Conservation (phyloP, 2,329 filamentous ascomycete genomes). For the Scedosporium aurantiacum region DNA sequence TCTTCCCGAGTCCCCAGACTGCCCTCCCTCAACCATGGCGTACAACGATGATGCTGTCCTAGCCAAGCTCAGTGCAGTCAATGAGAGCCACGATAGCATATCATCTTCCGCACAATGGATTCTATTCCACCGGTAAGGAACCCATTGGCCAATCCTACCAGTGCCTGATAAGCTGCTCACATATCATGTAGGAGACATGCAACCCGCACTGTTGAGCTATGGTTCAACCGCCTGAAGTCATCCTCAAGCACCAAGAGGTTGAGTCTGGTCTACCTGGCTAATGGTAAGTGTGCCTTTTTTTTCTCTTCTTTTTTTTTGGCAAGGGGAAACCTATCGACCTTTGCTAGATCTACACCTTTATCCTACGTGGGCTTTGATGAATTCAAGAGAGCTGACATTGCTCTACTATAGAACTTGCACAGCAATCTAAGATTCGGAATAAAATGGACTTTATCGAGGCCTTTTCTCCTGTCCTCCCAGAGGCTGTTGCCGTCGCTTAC, state of each 20-base stretch:
- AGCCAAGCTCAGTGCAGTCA: constrained; percentile 87
- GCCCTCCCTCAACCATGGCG: constrained; percentile 49
- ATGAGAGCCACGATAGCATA: constrained; percentile 96
- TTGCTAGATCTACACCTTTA: constrained; percentile 1
- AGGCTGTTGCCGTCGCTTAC: constrained; percentile 83
- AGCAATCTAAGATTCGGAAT: constrained; percentile 85
- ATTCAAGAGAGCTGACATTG: not conserved
- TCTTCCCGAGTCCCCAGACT: not conserved
- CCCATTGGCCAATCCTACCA: no score
- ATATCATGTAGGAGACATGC: constrained; percentile 64
- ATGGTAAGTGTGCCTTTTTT: constrained; percentile 46
- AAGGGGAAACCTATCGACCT: no score
- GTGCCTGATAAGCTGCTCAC: not conserved
- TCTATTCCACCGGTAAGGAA: constrained; percentile 83
- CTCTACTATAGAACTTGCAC: constrained; percentile 63
- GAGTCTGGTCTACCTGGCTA: constrained; percentile 88
- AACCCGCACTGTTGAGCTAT: constrained; percentile 81
- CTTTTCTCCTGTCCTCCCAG: constrained; percentile 83
- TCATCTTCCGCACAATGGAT: constrained; percentile 97
- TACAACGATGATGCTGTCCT: constrained; percentile 93
- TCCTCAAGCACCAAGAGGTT: constrained; percentile 76
- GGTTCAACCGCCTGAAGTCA: constrained; percentile 83
- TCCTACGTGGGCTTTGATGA: constrained; percentile 5
- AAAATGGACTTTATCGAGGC: constrained; percentile 89
- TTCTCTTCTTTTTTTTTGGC: not conserved